phyloP scores from a whole-genome alignment of 2,329 filamentous ascomycete genomes.

The Daldinia sp. region DNA sequence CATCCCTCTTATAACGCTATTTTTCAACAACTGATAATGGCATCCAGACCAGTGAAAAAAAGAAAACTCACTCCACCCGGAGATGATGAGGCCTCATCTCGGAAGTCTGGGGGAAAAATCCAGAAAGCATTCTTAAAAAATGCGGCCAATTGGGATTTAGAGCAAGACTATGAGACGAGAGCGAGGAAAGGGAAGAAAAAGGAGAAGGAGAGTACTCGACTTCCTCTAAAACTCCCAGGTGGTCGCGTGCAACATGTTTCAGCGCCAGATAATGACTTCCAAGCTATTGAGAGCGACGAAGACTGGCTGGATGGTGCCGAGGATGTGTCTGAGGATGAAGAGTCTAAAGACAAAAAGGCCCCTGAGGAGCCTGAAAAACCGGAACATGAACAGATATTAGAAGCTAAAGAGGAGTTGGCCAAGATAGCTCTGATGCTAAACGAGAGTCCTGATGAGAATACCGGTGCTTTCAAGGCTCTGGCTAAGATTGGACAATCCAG shows the following conservation, averaged over 20 bases:
- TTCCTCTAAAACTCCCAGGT: slow-evolving; percentile 89
- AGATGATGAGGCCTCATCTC: slow-evolving; percentile 58
- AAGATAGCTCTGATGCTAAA: slow-evolving; percentile 84
- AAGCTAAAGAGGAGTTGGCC: slow-evolving; percentile 93
- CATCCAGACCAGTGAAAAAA: slow-evolving; percentile 65
- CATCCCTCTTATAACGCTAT: slow-evolving; percentile 4
- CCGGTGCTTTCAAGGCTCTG: slow-evolving; percentile 81
- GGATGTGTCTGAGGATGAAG: slow-evolving; percentile 62
- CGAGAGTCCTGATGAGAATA: slow-evolving; percentile 92
- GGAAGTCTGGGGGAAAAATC: slow-evolving; percentile 54
- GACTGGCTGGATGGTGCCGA: slow-evolving; percentile 73
- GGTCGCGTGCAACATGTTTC: slow-evolving; percentile 75
- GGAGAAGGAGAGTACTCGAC: slow-evolving; percentile 75
- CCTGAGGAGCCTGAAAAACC: slow-evolving; percentile 73
- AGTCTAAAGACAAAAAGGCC: slow-evolving; percentile 48
- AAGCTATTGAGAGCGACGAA: slow-evolving; percentile 68
- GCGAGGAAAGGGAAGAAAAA: slow-evolving; percentile 80
- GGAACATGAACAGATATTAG: slow-evolving; percentile 81
- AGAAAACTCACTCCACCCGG: slow-evolving; percentile 68
- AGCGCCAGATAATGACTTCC: slow-evolving; percentile 68
- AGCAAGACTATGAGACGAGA: slow-evolving; percentile 88
- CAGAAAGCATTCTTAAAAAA: slow-evolving; percentile 77
- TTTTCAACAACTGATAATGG: slow-evolving; percentile 55
- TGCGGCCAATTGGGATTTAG: slow-evolving; percentile 87
- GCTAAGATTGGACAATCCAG: slow-evolving; percentile 78